Base-by-base conservation (phyloP, 768 basidiomycete genomes). In the Tulasnella sp. region DNA sequence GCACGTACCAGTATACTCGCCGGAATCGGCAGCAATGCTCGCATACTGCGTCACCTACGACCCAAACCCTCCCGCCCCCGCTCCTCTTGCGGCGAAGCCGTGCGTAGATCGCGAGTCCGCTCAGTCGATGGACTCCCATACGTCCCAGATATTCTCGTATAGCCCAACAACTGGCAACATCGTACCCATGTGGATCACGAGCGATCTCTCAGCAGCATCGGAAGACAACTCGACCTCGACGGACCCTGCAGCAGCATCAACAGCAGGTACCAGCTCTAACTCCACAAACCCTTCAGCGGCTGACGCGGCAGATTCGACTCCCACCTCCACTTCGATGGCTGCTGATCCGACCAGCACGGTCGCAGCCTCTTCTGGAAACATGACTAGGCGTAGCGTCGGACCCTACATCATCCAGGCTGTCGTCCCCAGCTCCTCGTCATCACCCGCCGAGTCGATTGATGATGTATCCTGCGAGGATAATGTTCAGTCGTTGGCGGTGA, bases 31-130 rank as follows among this genome's bases (percentile, higher is more conserved):
- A 0, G 53, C 65, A 23, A 71, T 73, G 65, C 68, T 72, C 58
- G 67, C 71, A 23, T 80, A 74, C 66, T 88, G 85, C 61, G 80
- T 78, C 4, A 86, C 83, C 3, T 86, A 78, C 66, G 74, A 85
- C 63, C 74, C 80, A 2, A 70, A 74, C 27, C 82, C 83, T 1
- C 58, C 71, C 3, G 64, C 69, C 1, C 73, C 78, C 2, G 73
- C 75, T n/a, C 76, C 78, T 3, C 72, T 87, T 67, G 76, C 74
- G 4, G 74, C 80, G 67, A 68, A 75, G 51, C 67, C 65, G 8
- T 87, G 83, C 64, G 62, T 61, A 24, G 61, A 62, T 23, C 62
- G 62, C 34, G 54, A 30, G 1, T 27, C 53, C n/a, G 44, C 53
- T 1, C 50, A 9, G 47, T 66, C 58, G 55, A 65, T 56, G 23